A percentile compares a stretch with the other conserved stretches of the same genome.
Conservation (phyloP, 169 alveolate genomes). For the Amoebophrya sp. region DNA sequence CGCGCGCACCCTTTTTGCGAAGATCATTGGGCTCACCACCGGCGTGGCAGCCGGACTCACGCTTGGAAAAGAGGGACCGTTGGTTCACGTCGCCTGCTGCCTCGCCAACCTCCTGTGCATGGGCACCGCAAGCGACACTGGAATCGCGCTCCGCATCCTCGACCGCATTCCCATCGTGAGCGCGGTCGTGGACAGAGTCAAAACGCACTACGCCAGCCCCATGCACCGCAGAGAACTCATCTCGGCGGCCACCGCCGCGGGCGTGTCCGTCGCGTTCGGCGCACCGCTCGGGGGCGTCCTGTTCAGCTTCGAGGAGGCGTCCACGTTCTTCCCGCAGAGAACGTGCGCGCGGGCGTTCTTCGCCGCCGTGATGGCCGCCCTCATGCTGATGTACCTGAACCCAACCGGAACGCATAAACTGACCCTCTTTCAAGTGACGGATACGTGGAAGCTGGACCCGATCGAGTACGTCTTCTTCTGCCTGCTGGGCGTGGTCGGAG, state of each 20-base stretch:
- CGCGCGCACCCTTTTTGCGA: not conserved
- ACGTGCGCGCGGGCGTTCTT: constrained; percentile 31
- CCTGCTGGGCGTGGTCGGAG: not conserved
- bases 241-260: constrained; percentile 48
- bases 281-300: constrained; percentile 52
- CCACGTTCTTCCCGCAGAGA: constrained; percentile 32
- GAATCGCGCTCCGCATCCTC: not conserved
- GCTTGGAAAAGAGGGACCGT: not conserved
- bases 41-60: not conserved
- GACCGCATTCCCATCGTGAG: not conserved
- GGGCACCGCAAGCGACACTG: not conserved
- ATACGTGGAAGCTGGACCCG: not conserved
- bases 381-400: constrained; percentile 8
- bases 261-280: constrained; percentile 49
- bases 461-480: not conserved
- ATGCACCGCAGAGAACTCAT: constrained; percentile 22
- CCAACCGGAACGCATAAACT: not conserved
- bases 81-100: constrained; percentile 19
- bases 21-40: not conserved
- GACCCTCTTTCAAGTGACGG: not conserved
- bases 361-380: constrained; percentile 21
- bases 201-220: not conserved
- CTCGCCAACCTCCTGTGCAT: not conserved
- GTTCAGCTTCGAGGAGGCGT: constrained; percentile 42
- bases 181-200: not conserved